These are phyloP conservation scores for Adansonia rubrostipa DNA, from an alignment of 441 rosid species.

Conservation along the genomic window DNA sequence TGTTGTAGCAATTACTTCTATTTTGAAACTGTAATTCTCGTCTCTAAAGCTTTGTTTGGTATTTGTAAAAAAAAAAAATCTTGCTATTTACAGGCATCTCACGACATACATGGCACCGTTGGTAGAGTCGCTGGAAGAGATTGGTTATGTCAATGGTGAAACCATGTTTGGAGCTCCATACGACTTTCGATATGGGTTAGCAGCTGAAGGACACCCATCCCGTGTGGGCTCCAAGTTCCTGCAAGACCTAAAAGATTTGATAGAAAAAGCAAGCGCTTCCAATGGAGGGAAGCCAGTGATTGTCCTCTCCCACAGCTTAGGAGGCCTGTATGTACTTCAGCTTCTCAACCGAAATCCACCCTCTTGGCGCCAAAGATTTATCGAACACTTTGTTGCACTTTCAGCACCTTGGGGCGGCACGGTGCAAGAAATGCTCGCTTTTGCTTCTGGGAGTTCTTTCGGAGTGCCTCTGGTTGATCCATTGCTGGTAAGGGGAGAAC, in stretches of 20 bases:
- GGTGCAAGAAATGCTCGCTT: conserved; percentile 59
- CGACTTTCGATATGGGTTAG: conserved; percentile 80
- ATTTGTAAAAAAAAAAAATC: neutral
- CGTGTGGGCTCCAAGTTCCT: conserved; percentile 66
- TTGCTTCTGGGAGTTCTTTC: conserved; percentile 52
- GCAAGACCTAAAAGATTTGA: conserved; percentile 57
- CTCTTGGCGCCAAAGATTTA: conserved; percentile 64
- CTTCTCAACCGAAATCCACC: conserved; percentile 64
- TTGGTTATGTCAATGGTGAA: conserved; percentile 61
- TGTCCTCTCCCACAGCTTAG: conserved; percentile 77
- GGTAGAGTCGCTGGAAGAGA: conserved; percentile 59
- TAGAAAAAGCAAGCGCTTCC: conserved; percentile 58
- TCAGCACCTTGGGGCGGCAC: conserved; percentile 96
- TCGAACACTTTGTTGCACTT: conserved; percentile 79
- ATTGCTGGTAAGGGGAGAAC: conserved; percentile 65
- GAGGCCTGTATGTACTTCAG: conserved; percentile 71
- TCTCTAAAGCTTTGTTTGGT: neutral
- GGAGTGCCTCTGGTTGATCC: conserved; percentile 85
- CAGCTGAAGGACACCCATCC: conserved; percentile 66
- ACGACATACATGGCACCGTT: conserved; percentile 73
- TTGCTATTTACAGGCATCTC: conserved; percentile 46
- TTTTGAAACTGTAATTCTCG: neutral
- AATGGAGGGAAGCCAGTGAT: conserved; percentile 74
- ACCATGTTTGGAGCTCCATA: conserved; percentile 83
- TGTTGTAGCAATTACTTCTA: neutral